Base-by-base conservation (phyloP, 371 early-diverging fungal species). In the Mucor circinelloides region DNA sequence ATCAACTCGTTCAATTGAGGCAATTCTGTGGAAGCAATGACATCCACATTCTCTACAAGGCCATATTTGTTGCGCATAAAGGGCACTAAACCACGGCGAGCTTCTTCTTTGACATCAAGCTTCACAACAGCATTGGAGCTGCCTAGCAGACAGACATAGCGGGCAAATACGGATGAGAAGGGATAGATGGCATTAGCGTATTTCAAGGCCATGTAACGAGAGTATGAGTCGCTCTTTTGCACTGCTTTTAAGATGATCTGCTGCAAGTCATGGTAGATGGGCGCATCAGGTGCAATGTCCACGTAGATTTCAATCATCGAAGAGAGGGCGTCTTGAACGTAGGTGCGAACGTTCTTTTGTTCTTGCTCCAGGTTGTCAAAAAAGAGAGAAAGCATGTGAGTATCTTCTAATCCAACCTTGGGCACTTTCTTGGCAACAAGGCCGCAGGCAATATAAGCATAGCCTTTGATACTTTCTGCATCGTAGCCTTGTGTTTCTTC, bases 361-460 rank as follows among this genome's bases (percentile, higher is more conserved):
- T 95, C 95, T 5, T 74, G 63, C 38, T 72, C 73, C 15, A 96
- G 69, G 4, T 91, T 89, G 0, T 77, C 87, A 72, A 96, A 95
- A 65, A 95, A 88, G 7, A 74, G 62, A 0, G 80, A 70, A 15
- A 95, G 65, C 32, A 94, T 84, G 0, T 81, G 64, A 10, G 88
- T 65, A 67, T 94, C 92, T 19, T 79, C 76, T 12, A 82, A 72
- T 13, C 89, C 89, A 12, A 90, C 72, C 19, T 79, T 73, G 0
- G 95, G 94, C 0, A 88, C 93, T 76, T 91, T 85, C 68, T 87
- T 90, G 0, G 87, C 88, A 8, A 96, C 78, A 32, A 92, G 67
- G 10, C 96, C 94, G 64, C 91, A 83, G 1, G 93, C 89, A 31
- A 93, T 90, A 71, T 92, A 96, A 0, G 96, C 94, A 64, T 89